Evolutionary conservation across 768 basidiomycete species (phyloP), one percentile per base, ranked within the genome.

Genomic region (Tephrocybe sp.): DNA sequence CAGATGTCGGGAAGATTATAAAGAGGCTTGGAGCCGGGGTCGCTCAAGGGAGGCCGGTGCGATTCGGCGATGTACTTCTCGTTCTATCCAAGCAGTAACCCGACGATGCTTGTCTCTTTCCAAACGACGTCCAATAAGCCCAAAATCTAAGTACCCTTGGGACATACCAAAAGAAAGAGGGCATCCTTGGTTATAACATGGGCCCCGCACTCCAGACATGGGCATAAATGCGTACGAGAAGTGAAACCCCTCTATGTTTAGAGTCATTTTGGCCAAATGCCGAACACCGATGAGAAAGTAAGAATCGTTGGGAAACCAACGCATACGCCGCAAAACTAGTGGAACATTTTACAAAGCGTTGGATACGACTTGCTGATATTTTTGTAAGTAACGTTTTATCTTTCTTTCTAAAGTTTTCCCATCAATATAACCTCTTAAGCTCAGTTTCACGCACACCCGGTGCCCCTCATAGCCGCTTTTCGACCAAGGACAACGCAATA

Each of bases 21-120:
- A 60, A 53, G 26, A 67, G 67, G 0, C 59, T 80, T 4, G 77
- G 73, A 0, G 64, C 62, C 14, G 77, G 73, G 0, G 58, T 79
- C 7, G 59, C 58, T 30, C 76, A 75, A 47, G 80, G 83, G 0
- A 71, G 61, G 1, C 58, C 65, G 0, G 79, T 85, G 14, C 64
- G 67, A 32, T 71, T 75, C 1, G 81, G 83, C 0, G 76, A 83
- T 41, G 56, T 64, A 0, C 62, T 84, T 25, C 59, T 80, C 30
- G 45, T 72, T 18, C 55, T 78, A 23, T 36, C 33, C 11, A 30
- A 30, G 28, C 28, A n/a, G 28, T 30, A 11, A 30, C 11, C 11
- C 28, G 11, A 11, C 28, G 11, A 30, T 5, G 28, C 28, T 30
- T 5, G 28, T 11, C 5, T 5, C 11, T 36, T 17, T n/a, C n/a